Percentiles rank a stretch among this genome's conserved stretches.
Conservation (phyloP, 2,329 filamentous ascomycete species). For the Ceratocystis huliohia region DNA sequence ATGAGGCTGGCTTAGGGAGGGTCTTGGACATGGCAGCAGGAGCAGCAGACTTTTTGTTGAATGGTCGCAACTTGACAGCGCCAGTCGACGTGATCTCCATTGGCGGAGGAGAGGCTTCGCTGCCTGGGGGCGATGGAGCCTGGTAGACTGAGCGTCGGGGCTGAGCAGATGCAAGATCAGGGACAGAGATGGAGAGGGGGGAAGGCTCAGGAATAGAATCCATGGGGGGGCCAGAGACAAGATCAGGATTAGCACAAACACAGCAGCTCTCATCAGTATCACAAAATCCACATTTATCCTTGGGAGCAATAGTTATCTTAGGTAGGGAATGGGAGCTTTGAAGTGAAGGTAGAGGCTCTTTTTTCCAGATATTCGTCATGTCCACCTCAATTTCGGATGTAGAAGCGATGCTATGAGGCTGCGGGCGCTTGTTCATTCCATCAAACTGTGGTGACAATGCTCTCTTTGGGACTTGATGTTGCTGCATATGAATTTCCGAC, state of each 20-base stretch:
- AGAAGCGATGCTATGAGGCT: conserved; percentile 27
- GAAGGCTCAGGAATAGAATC: conserved; percentile 15
- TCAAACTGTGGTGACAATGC: conserved; percentile 32
- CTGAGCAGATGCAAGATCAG: conserved; percentile 32
- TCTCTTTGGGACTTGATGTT: conserved; percentile 33
- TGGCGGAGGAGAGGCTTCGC: conserved; percentile 41
- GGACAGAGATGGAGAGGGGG: conserved; percentile 23
- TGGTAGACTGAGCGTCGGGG: conserved; percentile 35
- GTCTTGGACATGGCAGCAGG: conserved; percentile 23
- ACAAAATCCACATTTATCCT: conserved; percentile 71
- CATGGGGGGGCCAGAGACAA: conserved; percentile 13
- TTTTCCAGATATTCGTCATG: conserved; percentile 54
- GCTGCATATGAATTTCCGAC: conserved; percentile 25
- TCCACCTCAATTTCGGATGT: conserved; percentile 50
- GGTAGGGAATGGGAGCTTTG: conserved; percentile 27
- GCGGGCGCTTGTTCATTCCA: conserved; percentile 30
- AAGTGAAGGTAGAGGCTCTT: conserved; percentile 25
- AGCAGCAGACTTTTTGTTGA: conserved; percentile 17
- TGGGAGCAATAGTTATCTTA: conserved; percentile 32
- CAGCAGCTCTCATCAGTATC: conserved; percentile 63
- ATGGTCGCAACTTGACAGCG: conserved; percentile 44
- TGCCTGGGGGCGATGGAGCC: conserved; percentile 48
- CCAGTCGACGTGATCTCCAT: conserved; percentile 49
- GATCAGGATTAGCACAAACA: conserved; percentile 54
- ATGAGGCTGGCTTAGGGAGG: conserved; percentile 25